phyloP scores from a whole-genome alignment of 1,139 yeast species.

The Sugiyamaella castrensis region DNA sequence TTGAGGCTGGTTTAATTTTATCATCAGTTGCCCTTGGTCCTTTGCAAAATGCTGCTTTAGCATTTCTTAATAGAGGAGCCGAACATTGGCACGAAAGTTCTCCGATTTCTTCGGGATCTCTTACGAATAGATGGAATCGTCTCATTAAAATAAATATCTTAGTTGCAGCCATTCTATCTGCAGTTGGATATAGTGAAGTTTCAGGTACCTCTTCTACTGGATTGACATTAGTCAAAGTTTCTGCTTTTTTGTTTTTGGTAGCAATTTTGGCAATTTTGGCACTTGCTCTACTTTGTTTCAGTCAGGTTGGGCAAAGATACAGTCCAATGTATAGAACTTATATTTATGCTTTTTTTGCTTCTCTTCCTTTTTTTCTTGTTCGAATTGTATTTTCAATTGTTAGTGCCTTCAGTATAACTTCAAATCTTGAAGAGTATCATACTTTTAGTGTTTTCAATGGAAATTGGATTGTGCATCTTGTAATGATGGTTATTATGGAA shows the following conservation, averaged over 20 bases:
- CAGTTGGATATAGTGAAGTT: conserved; percentile 15
- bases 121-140: conserved; percentile 12
- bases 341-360: conserved; percentile 4
- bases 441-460: conserved; percentile 20
- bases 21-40: conserved; percentile 20
- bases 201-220: conserved; percentile 8
- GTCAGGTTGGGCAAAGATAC: conserved; percentile 11
- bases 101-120: conserved; percentile 3
- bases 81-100: conserved; percentile 8
- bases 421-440: conserved; percentile 11
- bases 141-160: conserved; percentile 8
- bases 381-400: conserved; percentile 15
- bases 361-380: conserved; percentile 17
- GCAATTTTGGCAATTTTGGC: conserved; percentile 7
- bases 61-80: conserved; percentile 14
- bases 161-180: conserved; percentile 11
- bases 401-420: conserved; percentile 14
- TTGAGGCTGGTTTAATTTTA: conserved; percentile 17
- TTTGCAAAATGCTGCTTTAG: conserved; percentile 17
- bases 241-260: conserved; percentile 14
- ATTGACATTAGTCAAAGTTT: conserved; percentile 9
- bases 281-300: conserved; percentile 10
- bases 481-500: conserved; percentile 20
- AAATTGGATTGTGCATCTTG: conserved; percentile 18
- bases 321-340: conserved; percentile 11